Conservation (phyloP, 192 early-diverging fungal species). For the Podila horticola region DNA sequence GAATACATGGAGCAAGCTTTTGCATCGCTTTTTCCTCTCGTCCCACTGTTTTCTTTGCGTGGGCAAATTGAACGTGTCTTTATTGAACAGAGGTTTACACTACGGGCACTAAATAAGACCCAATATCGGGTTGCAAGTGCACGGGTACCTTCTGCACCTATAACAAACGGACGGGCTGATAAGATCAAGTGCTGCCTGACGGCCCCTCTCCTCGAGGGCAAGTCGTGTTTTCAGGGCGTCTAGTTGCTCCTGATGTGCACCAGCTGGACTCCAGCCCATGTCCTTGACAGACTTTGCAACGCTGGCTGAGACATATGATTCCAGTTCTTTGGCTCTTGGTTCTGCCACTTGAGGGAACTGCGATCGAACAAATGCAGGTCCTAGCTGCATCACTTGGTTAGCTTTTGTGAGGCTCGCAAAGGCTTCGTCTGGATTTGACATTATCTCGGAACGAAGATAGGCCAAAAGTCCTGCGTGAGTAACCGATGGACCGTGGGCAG, state of each 20-base stretch:
- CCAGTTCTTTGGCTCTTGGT: constrained; percentile 13
- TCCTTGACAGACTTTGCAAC: constrained; percentile 3
- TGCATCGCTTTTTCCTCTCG: too few relatives aligned
- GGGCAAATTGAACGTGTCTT: too few relatives aligned
- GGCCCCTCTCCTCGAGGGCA: constrained; percentile 12
- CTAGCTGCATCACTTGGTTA: constrained; percentile 16
- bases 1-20: too few relatives aligned
- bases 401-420: constrained; percentile 14
- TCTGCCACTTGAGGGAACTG: constrained; percentile 27
- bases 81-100: too few relatives aligned
- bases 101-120: constrained; percentile 20
- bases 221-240: constrained; percentile 5
- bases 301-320: constrained; percentile 13
- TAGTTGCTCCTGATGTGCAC: constrained; percentile 12
- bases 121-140: background rate
- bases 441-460: constrained; percentile 31
- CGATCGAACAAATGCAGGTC: constrained; percentile 24
- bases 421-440: constrained; percentile 22
- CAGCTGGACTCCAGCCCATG: constrained; percentile 11
- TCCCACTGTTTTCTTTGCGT: too few relatives aligned
- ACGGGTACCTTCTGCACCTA: constrained; percentile 11
- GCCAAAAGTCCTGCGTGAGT: constrained; percentile 24
- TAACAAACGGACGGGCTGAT: constrained; percentile 20
- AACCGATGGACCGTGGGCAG: constrained; percentile 19
- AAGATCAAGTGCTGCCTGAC: constrained; percentile 32